Evolutionary conservation across 1,284 basidiomycete genomes (phyloP).

Genomic region (Ceratorhiza oryzae-sativae): DNA sequence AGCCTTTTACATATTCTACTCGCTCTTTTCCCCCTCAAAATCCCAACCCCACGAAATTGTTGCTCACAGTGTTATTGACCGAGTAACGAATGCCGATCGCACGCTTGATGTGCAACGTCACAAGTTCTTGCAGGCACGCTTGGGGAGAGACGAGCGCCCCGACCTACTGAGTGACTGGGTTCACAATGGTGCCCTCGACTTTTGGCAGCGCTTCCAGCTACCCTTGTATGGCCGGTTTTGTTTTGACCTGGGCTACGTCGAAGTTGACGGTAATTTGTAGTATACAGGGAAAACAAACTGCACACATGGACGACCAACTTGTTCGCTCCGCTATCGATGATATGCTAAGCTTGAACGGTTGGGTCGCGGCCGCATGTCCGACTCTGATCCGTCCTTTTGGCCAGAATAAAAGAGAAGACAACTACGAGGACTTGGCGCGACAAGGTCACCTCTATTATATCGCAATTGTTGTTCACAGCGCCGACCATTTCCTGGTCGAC

Average conservation of each 20-base stretch:
- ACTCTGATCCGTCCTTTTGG: slow-evolving; percentile 90
- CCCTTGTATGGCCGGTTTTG: slow-evolving; percentile 70
- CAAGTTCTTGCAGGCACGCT: slow-evolving; percentile 83
- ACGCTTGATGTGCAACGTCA: slow-evolving; percentile 85
- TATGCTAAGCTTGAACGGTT: slow-evolving; percentile 90
- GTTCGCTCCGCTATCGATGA: slow-evolving; percentile 88
- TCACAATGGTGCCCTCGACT: slow-evolving; percentile 78
- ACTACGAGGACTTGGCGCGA: slow-evolving; percentile 84
- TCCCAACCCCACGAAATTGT: slow-evolving; percentile 63
- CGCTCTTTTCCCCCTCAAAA: slow-evolving; percentile 57
- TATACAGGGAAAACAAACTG: slow-evolving; percentile 80
- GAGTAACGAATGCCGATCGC: slow-evolving; percentile 82
- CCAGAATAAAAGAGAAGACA: slow-evolving; percentile 80
- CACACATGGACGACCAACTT: slow-evolving; percentile 86
- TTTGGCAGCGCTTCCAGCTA: slow-evolving; percentile 88
- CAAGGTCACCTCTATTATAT: slow-evolving; percentile 90
- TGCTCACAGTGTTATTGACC: slow-evolving; percentile 83
- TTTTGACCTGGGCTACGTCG: slow-evolving; percentile 33
- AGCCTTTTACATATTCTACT: slow-evolving; percentile 51
- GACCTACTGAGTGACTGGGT: slow-evolving; percentile 83
- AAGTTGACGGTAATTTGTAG: slow-evolving; percentile 51
- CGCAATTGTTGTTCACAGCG: slow-evolving; percentile 92
- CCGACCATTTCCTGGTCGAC: slow-evolving; percentile 96
- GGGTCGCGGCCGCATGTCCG: slow-evolving; percentile 96
- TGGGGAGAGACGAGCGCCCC: slow-evolving; percentile 80